Percentiles rank a stretch among this genome's conserved stretches.
Evolutionary conservation across 306 rosid genomes (phyloP).

Genomic region (Senna siamea): DNA sequence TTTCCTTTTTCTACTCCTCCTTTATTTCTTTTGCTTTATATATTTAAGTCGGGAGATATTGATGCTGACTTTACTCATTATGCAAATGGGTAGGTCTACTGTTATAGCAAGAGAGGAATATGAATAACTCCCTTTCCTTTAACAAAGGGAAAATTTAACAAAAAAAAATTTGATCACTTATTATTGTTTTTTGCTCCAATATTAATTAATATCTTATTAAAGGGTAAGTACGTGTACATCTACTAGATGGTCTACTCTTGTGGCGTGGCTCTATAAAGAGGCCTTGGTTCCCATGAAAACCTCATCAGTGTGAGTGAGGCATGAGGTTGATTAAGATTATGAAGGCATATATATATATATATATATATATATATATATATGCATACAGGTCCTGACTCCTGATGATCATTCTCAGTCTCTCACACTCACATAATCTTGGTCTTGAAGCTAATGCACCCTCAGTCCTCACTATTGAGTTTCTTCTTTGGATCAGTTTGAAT

Average conservation of each 20-base stretch:
- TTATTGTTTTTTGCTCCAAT: constrained; percentile 5
- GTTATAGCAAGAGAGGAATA: constrained; percentile 40
- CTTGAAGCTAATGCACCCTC: background rate
- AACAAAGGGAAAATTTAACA: no score
- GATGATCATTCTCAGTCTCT: background rate
- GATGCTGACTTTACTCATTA: background rate
- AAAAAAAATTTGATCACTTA: background rate
- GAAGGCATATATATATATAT: no score
- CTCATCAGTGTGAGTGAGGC: constrained; percentile 32
- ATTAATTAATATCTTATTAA: constrained; percentile 28
- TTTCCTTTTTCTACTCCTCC: background rate
- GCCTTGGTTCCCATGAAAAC: constrained; percentile 23
- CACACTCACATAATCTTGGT: no score
- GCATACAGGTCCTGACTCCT: no score
- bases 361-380: no score
- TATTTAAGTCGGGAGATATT: background rate
- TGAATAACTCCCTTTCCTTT: constrained; percentile 44
- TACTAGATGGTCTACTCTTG: constrained; percentile 19
- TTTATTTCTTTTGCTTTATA: background rate
- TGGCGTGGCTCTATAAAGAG: constrained; percentile 57
- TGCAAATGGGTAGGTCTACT: constrained; percentile 33
- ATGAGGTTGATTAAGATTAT: background rate
- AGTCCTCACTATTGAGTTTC: no score
- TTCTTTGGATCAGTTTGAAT: no score
- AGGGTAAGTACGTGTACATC: background rate